Percentiles rank a stretch among this genome's conserved stretches.
Evolutionary conservation across 2,329 filamentous ascomycete genomes (phyloP).

Genomic region (Botrytis galanthina): DNA sequence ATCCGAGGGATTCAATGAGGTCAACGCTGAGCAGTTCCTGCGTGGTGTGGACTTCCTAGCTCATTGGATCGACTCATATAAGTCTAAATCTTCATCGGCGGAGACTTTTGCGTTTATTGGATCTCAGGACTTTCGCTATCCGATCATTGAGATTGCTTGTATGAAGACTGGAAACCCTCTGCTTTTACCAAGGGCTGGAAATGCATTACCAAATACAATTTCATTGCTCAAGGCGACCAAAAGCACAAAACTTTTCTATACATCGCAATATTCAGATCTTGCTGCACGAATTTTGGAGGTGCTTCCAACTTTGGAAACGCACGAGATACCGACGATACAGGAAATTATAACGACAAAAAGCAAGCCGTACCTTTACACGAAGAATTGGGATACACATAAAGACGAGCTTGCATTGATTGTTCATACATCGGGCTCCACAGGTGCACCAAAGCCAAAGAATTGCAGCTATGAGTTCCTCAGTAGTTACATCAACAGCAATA

Average conservation of each 20-base stretch:
- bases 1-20: slow-evolving; percentile 17
- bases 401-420: slow-evolving; percentile 41
- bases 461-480: slow-evolving; percentile 44
- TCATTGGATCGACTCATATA: slow-evolving; percentile 25
- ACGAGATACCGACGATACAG: slow-evolving; percentile 31
- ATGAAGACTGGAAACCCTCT: slow-evolving; percentile 25
- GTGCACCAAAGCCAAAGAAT: slow-evolving; percentile 57
- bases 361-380: slow-evolving; percentile 36
- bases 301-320: slow-evolving; percentile 15
- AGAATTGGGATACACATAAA: slow-evolving; percentile 39
- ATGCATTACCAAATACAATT: slow-evolving; percentile 27
- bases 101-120: slow-evolving; percentile 30
- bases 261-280: slow-evolving; percentile 12
- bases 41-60: slow-evolving; percentile 29
- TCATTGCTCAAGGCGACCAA: slow-evolving; percentile 25
- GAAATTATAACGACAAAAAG: slow-evolving; percentile 33
- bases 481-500: slow-evolving; percentile 38
- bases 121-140: slow-evolving; percentile 31
- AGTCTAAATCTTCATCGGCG: background rate
- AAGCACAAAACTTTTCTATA: slow-evolving; percentile 25
- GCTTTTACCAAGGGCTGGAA: slow-evolving; percentile 26
- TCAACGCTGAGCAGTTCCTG: slow-evolving; percentile 26
- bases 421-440: slow-evolving; percentile 50
- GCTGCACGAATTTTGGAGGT: slow-evolving; percentile 9
- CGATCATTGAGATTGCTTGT: slow-evolving; percentile 18